Conservation (phyloP, 2,329 filamentous ascomycete genomes). For the Paraphoma sp. region DNA sequence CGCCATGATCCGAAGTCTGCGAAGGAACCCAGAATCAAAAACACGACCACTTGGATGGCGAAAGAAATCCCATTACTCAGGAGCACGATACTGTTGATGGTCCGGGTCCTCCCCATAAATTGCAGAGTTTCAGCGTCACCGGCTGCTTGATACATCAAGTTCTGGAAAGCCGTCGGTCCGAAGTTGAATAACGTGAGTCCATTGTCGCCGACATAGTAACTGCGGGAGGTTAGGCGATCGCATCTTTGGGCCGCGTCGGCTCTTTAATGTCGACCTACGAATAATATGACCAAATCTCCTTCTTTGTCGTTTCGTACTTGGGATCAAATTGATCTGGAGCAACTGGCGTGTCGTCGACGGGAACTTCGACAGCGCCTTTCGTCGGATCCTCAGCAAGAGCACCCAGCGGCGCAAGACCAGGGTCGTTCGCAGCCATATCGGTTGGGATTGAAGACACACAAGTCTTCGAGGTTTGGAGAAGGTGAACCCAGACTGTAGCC, state of each 20-base stretch:
- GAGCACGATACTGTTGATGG: slow-evolving; percentile 58
- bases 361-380: slow-evolving; percentile 26
- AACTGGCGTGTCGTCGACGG: slow-evolving; percentile 50
- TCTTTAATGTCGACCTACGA: slow-evolving; percentile 35
- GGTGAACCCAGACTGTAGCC: not conserved
- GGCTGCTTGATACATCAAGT: slow-evolving; percentile 67
- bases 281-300: slow-evolving; percentile 66
- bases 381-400: slow-evolving; percentile 25
- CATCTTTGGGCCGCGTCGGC: not conserved
- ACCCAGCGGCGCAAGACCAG: slow-evolving; percentile 28
- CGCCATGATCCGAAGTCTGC: slow-evolving; percentile 70
- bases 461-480: not conserved
- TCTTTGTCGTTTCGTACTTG: slow-evolving; percentile 58
- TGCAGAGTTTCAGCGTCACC: slow-evolving; percentile 59
- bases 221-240: slow-evolving; percentile 20
- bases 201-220: slow-evolving; percentile 72
- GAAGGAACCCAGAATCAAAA: slow-evolving; percentile 60
- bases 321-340: slow-evolving; percentile 64
- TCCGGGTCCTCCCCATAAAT: slow-evolving; percentile 60
- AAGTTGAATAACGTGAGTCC: slow-evolving; percentile 66
- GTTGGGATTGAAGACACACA: not conserved
- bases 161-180: slow-evolving; percentile 59
- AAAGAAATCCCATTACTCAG: slow-evolving; percentile 72
- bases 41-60: slow-evolving; percentile 67
- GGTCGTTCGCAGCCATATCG: slow-evolving; percentile 28